A percentile compares a stretch with the other conserved stretches of the same genome.
Evolutionary conservation across 163 green algal species (phyloP).

Genomic region (Smithsoniella earleae): DNA sequence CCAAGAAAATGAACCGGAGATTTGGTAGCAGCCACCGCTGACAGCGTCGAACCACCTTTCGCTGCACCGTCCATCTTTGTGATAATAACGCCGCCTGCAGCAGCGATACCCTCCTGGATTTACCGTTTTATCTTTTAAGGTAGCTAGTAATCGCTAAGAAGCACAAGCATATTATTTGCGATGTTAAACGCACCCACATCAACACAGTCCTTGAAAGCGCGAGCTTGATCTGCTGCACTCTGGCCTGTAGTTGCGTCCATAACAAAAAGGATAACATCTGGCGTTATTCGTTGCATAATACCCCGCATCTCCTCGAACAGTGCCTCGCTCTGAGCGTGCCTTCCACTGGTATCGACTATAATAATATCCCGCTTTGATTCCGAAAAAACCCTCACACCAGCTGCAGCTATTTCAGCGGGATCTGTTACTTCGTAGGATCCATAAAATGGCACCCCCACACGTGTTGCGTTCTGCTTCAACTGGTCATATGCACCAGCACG

Average conservation of each 20-base stretch:
- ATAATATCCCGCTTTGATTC: constrained; percentile 76
- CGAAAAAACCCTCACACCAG: constrained; percentile 86
- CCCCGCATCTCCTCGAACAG: constrained; percentile 98
- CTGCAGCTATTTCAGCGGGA: constrained; percentile 78
- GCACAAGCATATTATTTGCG: too few relatives aligned
- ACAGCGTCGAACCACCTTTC: constrained; percentile 91
- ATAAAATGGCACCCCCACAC: constrained; percentile 83
- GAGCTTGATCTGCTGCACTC: constrained; percentile 91
- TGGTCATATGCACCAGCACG: constrained; percentile 81
- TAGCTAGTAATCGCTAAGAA: background rate
- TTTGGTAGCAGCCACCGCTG: constrained; percentile 83
- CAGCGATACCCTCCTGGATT: background rate
- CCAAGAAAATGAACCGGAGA: constrained; percentile 94
- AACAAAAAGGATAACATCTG: constrained; percentile 91
- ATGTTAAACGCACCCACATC: constrained; percentile 68
- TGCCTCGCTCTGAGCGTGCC: constrained; percentile 93
- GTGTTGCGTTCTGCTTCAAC: constrained; percentile 97
- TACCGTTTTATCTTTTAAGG: background rate
- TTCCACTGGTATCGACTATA: constrained; percentile 93
- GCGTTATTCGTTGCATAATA: constrained; percentile 44
- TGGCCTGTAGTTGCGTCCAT: constrained; percentile 98
- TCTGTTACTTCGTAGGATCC: constrained; percentile 93
- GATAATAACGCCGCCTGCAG: constrained; percentile 77
- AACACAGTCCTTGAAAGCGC: constrained; percentile 90
- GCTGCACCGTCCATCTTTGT: constrained; percentile 99